Evolutionary conservation across 108 stramenopile species (phyloP).

Genomic region (Parietichytrium sp.): DNA sequence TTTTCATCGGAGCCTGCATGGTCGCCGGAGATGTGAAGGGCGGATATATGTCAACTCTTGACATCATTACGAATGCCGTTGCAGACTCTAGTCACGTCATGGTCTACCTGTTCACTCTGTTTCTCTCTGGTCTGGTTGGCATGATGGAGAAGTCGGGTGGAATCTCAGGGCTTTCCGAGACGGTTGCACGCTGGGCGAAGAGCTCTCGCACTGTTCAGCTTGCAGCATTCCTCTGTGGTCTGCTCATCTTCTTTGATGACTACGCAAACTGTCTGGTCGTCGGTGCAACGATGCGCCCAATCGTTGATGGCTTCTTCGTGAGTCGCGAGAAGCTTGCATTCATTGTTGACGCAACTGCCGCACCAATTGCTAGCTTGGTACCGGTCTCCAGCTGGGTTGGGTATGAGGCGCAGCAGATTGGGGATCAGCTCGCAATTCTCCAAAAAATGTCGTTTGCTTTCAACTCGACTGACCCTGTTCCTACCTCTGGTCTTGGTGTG

Average conservation of each 20-base stretch:
- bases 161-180: conserved; percentile 50
- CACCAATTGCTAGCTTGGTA: conserved; percentile 62
- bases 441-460: no score
- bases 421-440: conserved; percentile 55
- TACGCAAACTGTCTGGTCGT: conserved; percentile 63
- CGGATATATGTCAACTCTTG: conserved; percentile 60
- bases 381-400: conserved; percentile 67
- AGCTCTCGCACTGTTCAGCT: conserved; percentile 54
- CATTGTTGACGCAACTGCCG: conserved; percentile 63
- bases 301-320: conserved; percentile 55
- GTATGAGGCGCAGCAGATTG: conserved; percentile 60
- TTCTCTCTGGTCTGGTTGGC: conserved; percentile 62
- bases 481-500: conserved; percentile 58
- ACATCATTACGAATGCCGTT: no score
- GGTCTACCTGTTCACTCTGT: conserved; percentile 59
- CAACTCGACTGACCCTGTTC: background rate
- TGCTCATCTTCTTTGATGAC: conserved; percentile 59
- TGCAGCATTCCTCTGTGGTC: conserved; percentile 49
- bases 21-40: conserved; percentile 44
- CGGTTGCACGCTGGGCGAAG: conserved; percentile 41
- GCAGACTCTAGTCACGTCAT: conserved; percentile 41
- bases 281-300: conserved; percentile 58
- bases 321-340: conserved; percentile 67
- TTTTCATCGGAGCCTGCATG: conserved; percentile 66
- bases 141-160: conserved; percentile 65